A percentile compares a stretch with the other conserved stretches of the same genome.
Evolutionary conservation across 345 rosid species (phyloP).

Genomic region (Pelargonium nanum): DNA sequence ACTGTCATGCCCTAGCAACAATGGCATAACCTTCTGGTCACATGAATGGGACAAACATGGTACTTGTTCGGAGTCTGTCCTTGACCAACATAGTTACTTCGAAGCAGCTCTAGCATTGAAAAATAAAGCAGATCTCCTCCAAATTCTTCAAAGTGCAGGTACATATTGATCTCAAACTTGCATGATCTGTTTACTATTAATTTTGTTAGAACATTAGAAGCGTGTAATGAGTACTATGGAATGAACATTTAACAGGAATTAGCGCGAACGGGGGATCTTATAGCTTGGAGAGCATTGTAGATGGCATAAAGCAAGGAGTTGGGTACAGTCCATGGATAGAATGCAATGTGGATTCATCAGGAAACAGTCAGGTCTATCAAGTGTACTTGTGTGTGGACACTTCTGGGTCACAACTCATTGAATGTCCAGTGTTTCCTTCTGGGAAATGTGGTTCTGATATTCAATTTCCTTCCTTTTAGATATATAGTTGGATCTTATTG

Average conservation of each 20-base stretch:
- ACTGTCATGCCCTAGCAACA: conserved; percentile 64
- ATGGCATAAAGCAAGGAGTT: conserved; percentile 37
- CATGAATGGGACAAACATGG: conserved; percentile 98
- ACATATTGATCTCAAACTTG: neutral
- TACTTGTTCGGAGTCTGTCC: conserved; percentile 72
- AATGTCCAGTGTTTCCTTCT: conserved; percentile 67
- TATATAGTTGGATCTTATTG: no score
- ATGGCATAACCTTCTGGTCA: conserved; percentile 57
- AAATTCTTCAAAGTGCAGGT: conserved; percentile 48
- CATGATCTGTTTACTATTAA: neutral
- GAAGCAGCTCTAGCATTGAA: conserved; percentile 46
- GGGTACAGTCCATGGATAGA: conserved; percentile 66
- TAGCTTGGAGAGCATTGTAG: conserved; percentile 42
- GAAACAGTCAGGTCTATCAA: conserved; percentile 75
- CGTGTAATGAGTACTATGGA: neutral
- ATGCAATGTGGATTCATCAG: conserved; percentile 55
- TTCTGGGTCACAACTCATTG: conserved; percentile 49
- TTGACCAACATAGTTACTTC: conserved; percentile 66
- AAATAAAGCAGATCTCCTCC: conserved; percentile 41
- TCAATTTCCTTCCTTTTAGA: conserved; percentile 63
- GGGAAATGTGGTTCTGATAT: conserved; percentile 49
- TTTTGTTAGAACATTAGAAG: no score
- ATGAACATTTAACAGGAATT: conserved; percentile 32
- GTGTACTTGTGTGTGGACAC: conserved; percentile 71
- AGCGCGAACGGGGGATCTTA: conserved; percentile 46